phyloP scores from a whole-genome alignment of 495 filamentous ascomycete genomes.

The Haplographium delicatum region DNA sequence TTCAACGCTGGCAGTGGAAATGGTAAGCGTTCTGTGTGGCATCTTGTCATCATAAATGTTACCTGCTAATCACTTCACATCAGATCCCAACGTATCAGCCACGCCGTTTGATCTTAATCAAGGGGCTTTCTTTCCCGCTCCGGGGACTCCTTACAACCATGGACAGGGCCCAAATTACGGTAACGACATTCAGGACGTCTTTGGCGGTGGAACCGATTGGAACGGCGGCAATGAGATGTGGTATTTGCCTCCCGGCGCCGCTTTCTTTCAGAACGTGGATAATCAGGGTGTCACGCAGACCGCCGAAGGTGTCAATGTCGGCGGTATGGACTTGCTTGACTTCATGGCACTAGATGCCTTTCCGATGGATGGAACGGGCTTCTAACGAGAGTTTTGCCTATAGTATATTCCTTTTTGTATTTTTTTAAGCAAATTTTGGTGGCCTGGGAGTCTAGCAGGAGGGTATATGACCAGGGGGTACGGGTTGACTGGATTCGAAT shows the following conservation, averaged over 20 bases:
- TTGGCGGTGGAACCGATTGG: slow-evolving; percentile 33
- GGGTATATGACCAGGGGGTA: no score
- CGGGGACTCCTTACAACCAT: slow-evolving; percentile 39
- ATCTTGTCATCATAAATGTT: not conserved
- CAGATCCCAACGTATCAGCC: slow-evolving; percentile 32
- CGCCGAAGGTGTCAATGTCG: slow-evolving; percentile 53
- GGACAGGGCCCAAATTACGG: slow-evolving; percentile 32
- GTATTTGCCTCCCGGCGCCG: slow-evolving; percentile 50
- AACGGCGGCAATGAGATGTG: slow-evolving; percentile 44
- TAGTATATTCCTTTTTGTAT: no score
- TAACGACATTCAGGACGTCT: slow-evolving; percentile 29
- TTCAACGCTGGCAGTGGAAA: slow-evolving; percentile 12
- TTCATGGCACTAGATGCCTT: slow-evolving; percentile 49
- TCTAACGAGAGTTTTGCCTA: no score
- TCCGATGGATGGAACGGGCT: slow-evolving; percentile 3
- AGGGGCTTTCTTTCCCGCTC: slow-evolving; percentile 38
- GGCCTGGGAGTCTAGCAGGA: no score
- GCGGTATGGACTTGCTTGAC: slow-evolving; percentile 50
- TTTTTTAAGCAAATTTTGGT: no score
- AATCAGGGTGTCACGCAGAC: slow-evolving; percentile 51
- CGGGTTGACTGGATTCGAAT: no score
- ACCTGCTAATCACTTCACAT: not conserved
- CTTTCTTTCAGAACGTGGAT: slow-evolving; percentile 47
- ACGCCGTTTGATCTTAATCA: slow-evolving; percentile 47
- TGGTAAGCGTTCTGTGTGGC: slow-evolving; percentile 8